Evolutionary conservation across 768 basidiomycete genomes (phyloP).

Genomic region (Leccinum rimulosum): DNA sequence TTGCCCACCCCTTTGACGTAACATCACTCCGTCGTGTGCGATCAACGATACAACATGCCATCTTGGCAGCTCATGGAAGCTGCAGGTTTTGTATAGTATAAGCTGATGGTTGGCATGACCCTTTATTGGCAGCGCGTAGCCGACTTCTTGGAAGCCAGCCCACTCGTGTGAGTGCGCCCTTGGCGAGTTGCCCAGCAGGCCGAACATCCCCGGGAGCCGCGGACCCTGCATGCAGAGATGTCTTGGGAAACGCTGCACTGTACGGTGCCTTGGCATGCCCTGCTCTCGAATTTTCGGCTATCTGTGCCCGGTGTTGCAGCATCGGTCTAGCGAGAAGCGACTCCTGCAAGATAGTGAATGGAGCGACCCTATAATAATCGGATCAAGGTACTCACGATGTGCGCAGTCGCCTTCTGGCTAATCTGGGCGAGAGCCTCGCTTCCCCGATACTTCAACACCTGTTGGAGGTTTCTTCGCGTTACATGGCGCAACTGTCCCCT

Average conservation of each 20-base stretch:
- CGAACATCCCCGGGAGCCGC: slow-evolving; percentile 56
- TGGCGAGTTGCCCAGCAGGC: slow-evolving; percentile 52
- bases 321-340: slow-evolving; percentile 65
- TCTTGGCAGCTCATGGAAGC: slow-evolving; percentile 14
- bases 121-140: slow-evolving; percentile 9
- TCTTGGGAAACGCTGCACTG: slow-evolving; percentile 24
- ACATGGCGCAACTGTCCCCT: slow-evolving; percentile 51
- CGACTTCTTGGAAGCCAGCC: slow-evolving; percentile 25
- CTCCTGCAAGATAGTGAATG: slow-evolving; percentile 44
- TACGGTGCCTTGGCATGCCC: slow-evolving; percentile 21
- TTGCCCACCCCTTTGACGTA: slow-evolving; percentile 8
- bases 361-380: neutral
- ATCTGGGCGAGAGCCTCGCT: slow-evolving; percentile 46
- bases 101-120: slow-evolving; percentile 8
- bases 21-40: neutral
- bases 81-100: slow-evolving; percentile 24
- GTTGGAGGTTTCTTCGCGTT: slow-evolving; percentile 76
- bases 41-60: neutral
- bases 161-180: slow-evolving; percentile 46
- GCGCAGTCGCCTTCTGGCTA: slow-evolving; percentile 54
- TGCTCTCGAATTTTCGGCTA: slow-evolving; percentile 34
- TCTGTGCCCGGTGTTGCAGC: slow-evolving; percentile 43
- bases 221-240: slow-evolving; percentile 46
- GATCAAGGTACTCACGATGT: slow-evolving; percentile 54
- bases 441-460: slow-evolving; percentile 61